These are phyloP conservation scores for Eimeria acervulina DNA, from an alignment of 169 alveolate genomes.

Conservation along the genomic window DNA sequence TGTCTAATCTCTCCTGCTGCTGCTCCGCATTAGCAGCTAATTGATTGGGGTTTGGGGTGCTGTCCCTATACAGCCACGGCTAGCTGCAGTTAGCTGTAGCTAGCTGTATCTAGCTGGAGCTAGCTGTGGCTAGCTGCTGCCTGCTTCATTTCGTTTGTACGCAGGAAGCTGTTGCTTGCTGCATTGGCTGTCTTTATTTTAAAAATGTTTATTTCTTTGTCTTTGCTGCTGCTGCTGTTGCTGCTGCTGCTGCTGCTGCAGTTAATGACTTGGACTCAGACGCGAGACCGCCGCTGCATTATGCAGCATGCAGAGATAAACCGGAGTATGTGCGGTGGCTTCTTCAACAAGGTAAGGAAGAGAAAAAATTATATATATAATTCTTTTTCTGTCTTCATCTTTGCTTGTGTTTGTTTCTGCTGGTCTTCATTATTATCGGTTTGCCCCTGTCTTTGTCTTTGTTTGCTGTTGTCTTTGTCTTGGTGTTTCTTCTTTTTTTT, in stretches of 20 bases:
- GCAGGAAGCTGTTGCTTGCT: neutral
- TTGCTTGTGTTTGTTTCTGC: neutral
- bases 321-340: constrained; percentile 86
- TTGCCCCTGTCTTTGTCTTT: neutral
- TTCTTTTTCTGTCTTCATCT: neutral
- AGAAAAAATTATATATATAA: too few relatives aligned
- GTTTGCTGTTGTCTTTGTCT: neutral
- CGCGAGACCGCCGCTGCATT: constrained; percentile 87
- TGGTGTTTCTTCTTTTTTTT: neutral
- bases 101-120: constrained; percentile 10
- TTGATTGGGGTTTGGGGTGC: too few relatives aligned
- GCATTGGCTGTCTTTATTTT: neutral
- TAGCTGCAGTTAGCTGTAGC: constrained; percentile 24
- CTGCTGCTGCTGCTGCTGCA: neutral
- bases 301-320: constrained; percentile 86
- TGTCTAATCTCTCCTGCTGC: neutral
- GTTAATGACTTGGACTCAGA: constrained; percentile 86
- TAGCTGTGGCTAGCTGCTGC: neutral
- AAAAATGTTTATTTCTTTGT: neutral
- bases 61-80: too few relatives aligned
- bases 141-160: too few relatives aligned
- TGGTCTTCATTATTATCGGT: neutral
- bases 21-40: neutral
- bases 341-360: constrained; percentile 77
- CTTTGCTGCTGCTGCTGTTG: too few relatives aligned